A percentile compares a stretch with the other conserved stretches of the same genome.
Conservation (phyloP, 208 protist species). For the Leishmania martiniquensis region DNA sequence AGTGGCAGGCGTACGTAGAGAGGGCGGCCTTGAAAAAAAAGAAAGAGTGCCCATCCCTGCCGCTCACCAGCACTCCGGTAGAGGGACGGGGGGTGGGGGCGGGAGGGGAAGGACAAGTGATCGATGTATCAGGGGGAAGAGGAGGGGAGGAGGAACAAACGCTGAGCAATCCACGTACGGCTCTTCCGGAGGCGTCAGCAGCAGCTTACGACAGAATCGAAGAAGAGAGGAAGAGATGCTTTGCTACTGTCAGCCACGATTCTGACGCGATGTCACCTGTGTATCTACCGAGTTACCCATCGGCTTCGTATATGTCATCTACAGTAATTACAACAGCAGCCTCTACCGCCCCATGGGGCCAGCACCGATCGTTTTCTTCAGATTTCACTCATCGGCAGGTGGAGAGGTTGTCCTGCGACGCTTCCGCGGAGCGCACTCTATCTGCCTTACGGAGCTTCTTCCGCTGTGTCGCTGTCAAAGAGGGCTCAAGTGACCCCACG, state of each 20-base stretch:
- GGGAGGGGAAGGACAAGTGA: background rate
- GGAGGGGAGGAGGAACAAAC: background rate
- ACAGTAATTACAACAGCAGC: background rate
- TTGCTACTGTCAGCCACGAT: background rate
- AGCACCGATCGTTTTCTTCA: background rate
- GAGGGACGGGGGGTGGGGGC: too few species aligned
- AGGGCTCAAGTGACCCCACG: conserved; percentile 4
- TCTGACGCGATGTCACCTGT: background rate
- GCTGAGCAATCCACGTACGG: background rate
- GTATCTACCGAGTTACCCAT: background rate
- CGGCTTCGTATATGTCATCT: background rate
- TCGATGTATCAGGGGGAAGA: too few species aligned
- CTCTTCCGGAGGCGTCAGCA: background rate
- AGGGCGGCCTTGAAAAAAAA: too few species aligned
- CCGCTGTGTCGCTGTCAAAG: conserved; percentile 35
- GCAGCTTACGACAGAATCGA: background rate
- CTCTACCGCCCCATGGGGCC: background rate
- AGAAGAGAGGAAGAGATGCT: background rate
- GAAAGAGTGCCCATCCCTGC: too few species aligned
- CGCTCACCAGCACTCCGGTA: too few species aligned
- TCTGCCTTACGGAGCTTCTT: conserved; percentile 30
- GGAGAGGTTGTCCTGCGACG: conserved; percentile 6
- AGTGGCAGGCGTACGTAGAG: too few species aligned
- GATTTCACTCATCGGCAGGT: background rate
- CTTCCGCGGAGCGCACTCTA: conserved; percentile 1